These are phyloP conservation scores for Escovopsis sp. DNA, from an alignment of 2,329 filamentous ascomycete genomes.

Conservation along the genomic window DNA sequence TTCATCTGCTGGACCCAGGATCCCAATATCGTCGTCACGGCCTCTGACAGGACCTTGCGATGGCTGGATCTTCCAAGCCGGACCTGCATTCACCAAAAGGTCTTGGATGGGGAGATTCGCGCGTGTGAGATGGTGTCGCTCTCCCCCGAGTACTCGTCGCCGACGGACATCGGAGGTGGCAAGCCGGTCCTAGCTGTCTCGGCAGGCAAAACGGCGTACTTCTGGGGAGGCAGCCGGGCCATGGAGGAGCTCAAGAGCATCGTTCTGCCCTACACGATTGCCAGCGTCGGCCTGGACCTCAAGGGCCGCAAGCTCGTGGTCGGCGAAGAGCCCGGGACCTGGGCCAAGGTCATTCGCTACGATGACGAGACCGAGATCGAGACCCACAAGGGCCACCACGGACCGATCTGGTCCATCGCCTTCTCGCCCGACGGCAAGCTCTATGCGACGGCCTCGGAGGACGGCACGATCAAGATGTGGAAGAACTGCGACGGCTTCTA, in stretches of 20 bases:
- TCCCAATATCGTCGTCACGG: conserved; percentile 77
- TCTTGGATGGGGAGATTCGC: conserved; percentile 71
- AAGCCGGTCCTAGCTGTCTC: conserved; percentile 69
- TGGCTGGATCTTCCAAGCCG: conserved; percentile 85
- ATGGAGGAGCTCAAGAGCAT: conserved; percentile 63
- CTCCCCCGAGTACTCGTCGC: conserved; percentile 40
- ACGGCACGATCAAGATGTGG: conserved; percentile 92
- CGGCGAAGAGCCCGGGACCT: conserved; percentile 82
- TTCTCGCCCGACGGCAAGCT: conserved; percentile 93
- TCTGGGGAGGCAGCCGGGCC: conserved; percentile 65
- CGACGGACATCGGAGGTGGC: conserved; percentile 49
- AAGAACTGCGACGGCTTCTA: conserved; percentile 54
- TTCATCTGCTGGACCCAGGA: conserved; percentile 89
- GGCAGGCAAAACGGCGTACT: conserved; percentile 86
- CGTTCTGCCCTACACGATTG: conserved; percentile 68
- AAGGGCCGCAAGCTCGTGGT: conserved; percentile 73
- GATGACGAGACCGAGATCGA: conserved; percentile 74
- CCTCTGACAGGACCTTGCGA: conserved; percentile 77
- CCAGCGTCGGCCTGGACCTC: conserved; percentile 77
- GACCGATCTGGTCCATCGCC: conserved; percentile 88
- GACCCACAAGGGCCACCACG: conserved; percentile 91
- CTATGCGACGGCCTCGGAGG: conserved; percentile 91
- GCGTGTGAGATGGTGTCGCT: conserved; percentile 78
- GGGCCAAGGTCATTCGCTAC: conserved; percentile 89
- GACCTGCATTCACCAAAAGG: conserved; percentile 58